A percentile compares a stretch with the other conserved stretches of the same genome.
Conservation (phyloP, 2,329 filamentous ascomycete genomes). For the Rutstroemia sp. region DNA sequence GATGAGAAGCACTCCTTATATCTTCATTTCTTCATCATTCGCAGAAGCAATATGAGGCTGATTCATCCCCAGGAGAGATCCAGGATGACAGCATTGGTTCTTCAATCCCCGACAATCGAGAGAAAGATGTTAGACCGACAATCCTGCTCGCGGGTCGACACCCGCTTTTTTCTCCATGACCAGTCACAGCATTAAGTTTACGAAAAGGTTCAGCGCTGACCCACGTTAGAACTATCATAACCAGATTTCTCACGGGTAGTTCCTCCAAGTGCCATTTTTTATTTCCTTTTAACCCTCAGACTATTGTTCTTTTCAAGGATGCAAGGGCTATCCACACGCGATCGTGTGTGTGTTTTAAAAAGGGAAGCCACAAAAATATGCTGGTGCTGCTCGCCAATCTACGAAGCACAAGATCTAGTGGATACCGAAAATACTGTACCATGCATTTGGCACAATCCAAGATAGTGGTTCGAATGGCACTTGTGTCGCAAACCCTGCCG, state of each 20-base stretch:
- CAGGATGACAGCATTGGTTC: background rate
- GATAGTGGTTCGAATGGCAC: background rate
- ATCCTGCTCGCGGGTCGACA: background rate
- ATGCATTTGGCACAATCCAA: background rate
- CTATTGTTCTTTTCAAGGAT: background rate
- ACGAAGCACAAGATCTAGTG: background rate
- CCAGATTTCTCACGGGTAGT: slow-evolving; percentile 6
- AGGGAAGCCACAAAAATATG: background rate
- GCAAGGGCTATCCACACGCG: background rate
- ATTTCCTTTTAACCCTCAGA: background rate
- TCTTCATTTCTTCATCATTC: slow-evolving; percentile 1
- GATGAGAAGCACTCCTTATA: slow-evolving; percentile 5
- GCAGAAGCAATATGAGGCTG: slow-evolving; percentile 8
- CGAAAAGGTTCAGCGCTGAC: slow-evolving; percentile 7
- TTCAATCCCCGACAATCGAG: slow-evolving; percentile 1
- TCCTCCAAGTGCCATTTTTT: background rate
- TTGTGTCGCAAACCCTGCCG: background rate
- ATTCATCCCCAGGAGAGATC: slow-evolving; percentile 1
- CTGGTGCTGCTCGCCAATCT: background rate
- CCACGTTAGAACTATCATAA: background rate
- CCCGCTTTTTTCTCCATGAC: slow-evolving; percentile 2
- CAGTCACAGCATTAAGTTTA: slow-evolving; percentile 8
- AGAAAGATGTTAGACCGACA: background rate
- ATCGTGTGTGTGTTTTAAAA: slow-evolving; percentile 4
- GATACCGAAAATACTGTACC: background rate